These are phyloP conservation scores for Aspergillus sp. DNA, from an alignment of 2,329 filamentous ascomycete species.

Conservation along the genomic window DNA sequence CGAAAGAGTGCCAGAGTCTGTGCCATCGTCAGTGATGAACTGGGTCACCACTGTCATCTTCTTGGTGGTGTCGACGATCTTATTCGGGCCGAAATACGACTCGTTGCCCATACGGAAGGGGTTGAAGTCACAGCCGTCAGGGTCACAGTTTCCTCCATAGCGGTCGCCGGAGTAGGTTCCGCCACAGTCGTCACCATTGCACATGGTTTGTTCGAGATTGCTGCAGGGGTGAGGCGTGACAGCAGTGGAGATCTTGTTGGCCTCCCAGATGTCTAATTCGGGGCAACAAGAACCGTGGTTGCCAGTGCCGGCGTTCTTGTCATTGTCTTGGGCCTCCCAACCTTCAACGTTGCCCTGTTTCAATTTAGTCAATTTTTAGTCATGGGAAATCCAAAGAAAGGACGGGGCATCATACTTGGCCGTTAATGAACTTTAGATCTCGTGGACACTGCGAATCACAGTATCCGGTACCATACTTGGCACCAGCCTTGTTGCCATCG, in stretches of 20 bases:
- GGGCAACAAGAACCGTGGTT: constrained; percentile 55
- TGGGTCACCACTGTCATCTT: constrained; percentile 63
- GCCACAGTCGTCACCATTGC: constrained; percentile 46
- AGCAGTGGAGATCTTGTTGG: constrained; percentile 57
- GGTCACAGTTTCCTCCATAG: constrained; percentile 58
- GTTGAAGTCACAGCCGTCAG: constrained; percentile 67
- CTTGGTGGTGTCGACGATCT: constrained; percentile 52
- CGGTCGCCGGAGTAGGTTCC: constrained; percentile 47
- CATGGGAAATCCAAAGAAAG: background rate
- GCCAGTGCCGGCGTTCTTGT: constrained; percentile 49
- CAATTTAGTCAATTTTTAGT: constrained; percentile 2
- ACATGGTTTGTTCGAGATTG: constrained; percentile 43
- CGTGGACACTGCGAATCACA: constrained; percentile 54
- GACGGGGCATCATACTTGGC: constrained; percentile 19
- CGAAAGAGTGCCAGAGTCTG: constrained; percentile 46
- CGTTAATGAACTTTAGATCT: constrained; percentile 40
- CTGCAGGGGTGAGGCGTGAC: constrained; percentile 60
- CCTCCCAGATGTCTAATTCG: constrained; percentile 66
- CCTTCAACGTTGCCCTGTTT: constrained; percentile 47
- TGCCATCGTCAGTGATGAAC: constrained; percentile 49
- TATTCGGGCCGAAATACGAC: constrained; percentile 55
- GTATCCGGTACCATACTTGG: constrained; percentile 56
- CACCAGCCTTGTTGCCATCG: constrained; percentile 49
- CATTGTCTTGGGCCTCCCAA: constrained; percentile 46
- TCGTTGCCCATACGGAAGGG: constrained; percentile 58